These are phyloP conservation scores for Steccherinum ochraceum DNA, from an alignment of 768 basidiomycete genomes.

Conservation along the genomic window DNA sequence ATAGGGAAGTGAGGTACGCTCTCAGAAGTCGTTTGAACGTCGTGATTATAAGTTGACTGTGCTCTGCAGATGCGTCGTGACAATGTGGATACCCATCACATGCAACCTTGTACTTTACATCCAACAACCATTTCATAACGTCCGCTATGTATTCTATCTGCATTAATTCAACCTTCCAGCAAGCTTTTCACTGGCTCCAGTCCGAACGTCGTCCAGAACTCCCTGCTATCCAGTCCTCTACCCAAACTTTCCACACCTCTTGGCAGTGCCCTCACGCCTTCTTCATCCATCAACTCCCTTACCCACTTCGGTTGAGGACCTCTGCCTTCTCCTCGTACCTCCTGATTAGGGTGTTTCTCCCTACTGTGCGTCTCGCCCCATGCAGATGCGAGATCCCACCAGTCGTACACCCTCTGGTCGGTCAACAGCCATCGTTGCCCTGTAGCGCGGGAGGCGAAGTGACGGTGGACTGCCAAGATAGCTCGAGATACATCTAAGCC, in stretches of 20 bases:
- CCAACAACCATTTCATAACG: neutral
- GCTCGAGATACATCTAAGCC: slow-evolving; percentile 54
- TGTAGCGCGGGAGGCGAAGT: slow-evolving; percentile 35
- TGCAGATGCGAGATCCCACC: slow-evolving; percentile 59
- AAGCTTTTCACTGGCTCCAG: slow-evolving; percentile 37
- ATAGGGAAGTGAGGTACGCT: neutral
- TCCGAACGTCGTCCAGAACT: slow-evolving; percentile 50
- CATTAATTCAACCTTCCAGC: slow-evolving; percentile 8
- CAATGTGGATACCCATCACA: neutral
- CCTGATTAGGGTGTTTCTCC: slow-evolving; percentile 8
- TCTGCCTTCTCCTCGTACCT: slow-evolving; percentile 1
- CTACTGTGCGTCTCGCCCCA: slow-evolving; percentile 33
- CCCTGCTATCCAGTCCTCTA: slow-evolving; percentile 49
- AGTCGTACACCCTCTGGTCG: slow-evolving; percentile 54
- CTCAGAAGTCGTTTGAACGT: neutral
- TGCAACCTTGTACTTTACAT: neutral
- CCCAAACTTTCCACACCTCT: slow-evolving; percentile 42
- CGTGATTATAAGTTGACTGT: too few relatives aligned
- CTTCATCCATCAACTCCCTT: slow-evolving; percentile 49
- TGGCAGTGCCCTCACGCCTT: slow-evolving; percentile 45
- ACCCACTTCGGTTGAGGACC: slow-evolving; percentile 49
- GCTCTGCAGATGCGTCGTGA: neutral
- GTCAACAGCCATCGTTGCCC: slow-evolving; percentile 54
- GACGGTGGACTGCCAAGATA: slow-evolving; percentile 48
- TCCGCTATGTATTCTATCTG: neutral